Conservation (phyloP, 192 early-diverging fungal genomes). For the Coemansia sp. region DNA sequence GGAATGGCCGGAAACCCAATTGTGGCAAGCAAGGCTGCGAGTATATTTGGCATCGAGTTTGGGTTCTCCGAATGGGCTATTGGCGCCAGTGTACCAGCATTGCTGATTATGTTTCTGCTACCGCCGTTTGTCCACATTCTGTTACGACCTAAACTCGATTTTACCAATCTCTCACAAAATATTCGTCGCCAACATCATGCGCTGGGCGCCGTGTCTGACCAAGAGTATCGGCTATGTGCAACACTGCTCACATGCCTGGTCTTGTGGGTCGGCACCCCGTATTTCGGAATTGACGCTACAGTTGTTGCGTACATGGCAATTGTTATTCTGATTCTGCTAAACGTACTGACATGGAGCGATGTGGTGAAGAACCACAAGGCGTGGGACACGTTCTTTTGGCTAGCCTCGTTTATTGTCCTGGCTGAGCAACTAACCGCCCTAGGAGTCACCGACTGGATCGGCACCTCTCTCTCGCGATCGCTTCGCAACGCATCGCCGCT, state of each 20-base stretch:
- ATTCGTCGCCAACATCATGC: constrained; percentile 23
- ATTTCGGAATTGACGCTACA: constrained; percentile 63
- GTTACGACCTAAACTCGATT: constrained; percentile 36
- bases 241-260: constrained; percentile 59
- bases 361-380: constrained; percentile 65
- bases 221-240: constrained; percentile 53
- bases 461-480: constrained; percentile 55
- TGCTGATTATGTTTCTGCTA: constrained; percentile 37
- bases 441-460: constrained; percentile 68
- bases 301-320: constrained; percentile 71
- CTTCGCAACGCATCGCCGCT: constrained; percentile 49
- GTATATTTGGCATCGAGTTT: constrained; percentile 66
- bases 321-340: constrained; percentile 56
- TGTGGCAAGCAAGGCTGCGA: constrained; percentile 59
- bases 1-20: constrained; percentile 76
- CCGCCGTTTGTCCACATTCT: constrained; percentile 34
- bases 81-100: constrained; percentile 57
- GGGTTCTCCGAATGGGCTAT: constrained; percentile 64
- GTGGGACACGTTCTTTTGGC: constrained; percentile 84
- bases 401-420: constrained; percentile 75
- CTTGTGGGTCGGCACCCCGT: constrained; percentile 64
- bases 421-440: constrained; percentile 71
- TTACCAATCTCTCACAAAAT: constrained; percentile 18
- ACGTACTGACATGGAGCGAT: constrained; percentile 67
- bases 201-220: constrained; percentile 24